These are phyloP conservation scores for Udeniomyces megalosporus DNA, from an alignment of 768 basidiomycete species.

Conservation along the genomic window DNA sequence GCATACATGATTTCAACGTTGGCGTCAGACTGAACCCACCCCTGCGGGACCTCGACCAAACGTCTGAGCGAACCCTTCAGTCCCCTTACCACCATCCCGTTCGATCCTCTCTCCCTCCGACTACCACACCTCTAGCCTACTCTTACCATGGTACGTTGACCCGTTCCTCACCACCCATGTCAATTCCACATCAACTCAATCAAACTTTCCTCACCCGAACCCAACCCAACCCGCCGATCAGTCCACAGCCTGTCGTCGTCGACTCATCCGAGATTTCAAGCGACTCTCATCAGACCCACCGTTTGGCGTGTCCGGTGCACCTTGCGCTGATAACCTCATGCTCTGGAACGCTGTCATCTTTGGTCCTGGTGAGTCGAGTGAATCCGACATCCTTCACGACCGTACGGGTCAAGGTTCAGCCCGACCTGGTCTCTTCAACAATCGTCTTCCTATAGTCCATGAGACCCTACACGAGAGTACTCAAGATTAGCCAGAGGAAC, in stretches of 20 bases:
- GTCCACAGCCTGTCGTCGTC: constrained; percentile 87
- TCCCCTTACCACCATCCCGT: background rate
- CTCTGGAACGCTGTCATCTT: constrained; percentile 99
- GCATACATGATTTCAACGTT: background rate
- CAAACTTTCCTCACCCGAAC: background rate
- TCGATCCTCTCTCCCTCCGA: background rate
- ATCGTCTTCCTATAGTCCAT: no score
- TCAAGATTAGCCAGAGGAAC: no score
- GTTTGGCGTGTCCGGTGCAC: constrained; percentile 88
- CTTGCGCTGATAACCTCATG: constrained; percentile 97
- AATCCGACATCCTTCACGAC: background rate
- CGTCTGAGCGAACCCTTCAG: no score
- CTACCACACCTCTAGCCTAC: background rate
- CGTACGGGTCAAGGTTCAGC: no score
- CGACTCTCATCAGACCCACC: constrained; percentile 86
- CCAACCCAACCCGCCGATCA: no score
- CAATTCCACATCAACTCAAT: background rate
- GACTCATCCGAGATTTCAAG: constrained; percentile 97
- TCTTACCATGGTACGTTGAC: no score
- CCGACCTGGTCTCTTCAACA: no score
- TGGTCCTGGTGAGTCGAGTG: constrained; percentile 62
- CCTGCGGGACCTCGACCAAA: no score
- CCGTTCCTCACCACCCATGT: background rate
- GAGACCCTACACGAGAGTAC: no score
- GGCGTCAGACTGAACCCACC: no score